These are phyloP conservation scores for Umbelopsis sp. DNA, from an alignment of 192 early-diverging fungal species.

Conservation along the genomic window DNA sequence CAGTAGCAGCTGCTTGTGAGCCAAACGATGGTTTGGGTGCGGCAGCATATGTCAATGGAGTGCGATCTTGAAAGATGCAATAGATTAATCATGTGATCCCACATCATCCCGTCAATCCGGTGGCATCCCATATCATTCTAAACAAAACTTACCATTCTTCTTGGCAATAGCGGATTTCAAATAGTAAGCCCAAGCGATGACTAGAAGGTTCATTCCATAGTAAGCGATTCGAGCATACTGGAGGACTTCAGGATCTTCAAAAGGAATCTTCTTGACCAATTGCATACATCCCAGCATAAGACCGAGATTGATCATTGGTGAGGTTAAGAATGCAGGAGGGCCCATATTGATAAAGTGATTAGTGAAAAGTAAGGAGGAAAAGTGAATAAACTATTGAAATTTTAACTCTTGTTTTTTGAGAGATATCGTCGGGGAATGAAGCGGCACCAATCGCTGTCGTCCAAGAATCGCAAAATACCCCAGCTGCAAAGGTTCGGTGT, in stretches of 20 bases:
- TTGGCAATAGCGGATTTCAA: conserved; percentile 50
- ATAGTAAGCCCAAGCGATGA: conserved; percentile 46
- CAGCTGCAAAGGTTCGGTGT: background rate
- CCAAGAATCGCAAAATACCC: background rate
- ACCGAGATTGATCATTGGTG: conserved; percentile 56
- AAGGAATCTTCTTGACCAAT: conserved; percentile 68
- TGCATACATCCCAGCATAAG: conserved; percentile 72
- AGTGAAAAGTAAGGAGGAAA: conserved; percentile 1
- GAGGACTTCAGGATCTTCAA: conserved; percentile 66
- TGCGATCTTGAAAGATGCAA: conserved; percentile 61
- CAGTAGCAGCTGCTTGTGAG: conserved; percentile 24
- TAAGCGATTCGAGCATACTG: conserved; percentile 64
- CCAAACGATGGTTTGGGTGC: conserved; percentile 58
- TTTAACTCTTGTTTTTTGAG: background rate
- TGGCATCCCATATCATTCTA: background rate
- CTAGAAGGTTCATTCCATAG: conserved; percentile 58
- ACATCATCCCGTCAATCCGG: background rate
- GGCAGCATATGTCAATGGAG: conserved; percentile 78
- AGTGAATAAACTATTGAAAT: background rate
- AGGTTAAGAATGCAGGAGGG: conserved; percentile 32
- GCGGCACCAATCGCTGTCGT: background rate
- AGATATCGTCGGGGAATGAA: conserved; percentile 1
- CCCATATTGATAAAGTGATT: conserved; percentile 28
- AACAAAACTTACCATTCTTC: conserved; percentile 68
- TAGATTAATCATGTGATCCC: background rate